Conservation (phyloP, 139 green algal species). For the Chlorella sp. region DNA sequence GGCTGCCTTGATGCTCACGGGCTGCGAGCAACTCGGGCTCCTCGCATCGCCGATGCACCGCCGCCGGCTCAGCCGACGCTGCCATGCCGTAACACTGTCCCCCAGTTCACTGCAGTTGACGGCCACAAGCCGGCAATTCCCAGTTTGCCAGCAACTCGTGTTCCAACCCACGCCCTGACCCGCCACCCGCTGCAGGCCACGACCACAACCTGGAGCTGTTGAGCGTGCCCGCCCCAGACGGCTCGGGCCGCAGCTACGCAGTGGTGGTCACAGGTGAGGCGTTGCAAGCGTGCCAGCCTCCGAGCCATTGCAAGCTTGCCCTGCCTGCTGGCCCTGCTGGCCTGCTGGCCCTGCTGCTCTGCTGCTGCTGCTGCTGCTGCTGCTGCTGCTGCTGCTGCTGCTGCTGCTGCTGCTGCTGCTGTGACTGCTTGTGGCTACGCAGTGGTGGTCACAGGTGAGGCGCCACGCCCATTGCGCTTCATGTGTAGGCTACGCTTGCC, state of each 20-base stretch:
- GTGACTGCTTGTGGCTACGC: no score
- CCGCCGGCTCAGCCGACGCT: background rate
- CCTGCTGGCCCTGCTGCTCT: background rate
- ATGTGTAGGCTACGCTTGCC: no score
- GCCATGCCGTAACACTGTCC: no score
- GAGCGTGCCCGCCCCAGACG: background rate
- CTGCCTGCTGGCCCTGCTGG: background rate
- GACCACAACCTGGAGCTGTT: conserved; percentile 81
- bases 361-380: background rate
- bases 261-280: background rate
- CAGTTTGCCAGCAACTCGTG: background rate
- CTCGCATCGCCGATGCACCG: background rate
- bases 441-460: background rate
- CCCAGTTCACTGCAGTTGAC: background rate
- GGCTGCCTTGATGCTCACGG: no score
- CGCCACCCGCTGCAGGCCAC: conserved; percentile 64
- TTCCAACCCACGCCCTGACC: background rate
- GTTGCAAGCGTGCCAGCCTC: no score
- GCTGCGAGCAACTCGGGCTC: no score
- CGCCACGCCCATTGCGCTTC: no score
- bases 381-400: background rate
- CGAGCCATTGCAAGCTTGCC: no score
- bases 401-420: no score
- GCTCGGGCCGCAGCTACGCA: background rate
- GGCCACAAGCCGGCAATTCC: background rate